Evolutionary conservation across 148 eudicot genomes (phyloP).

Genomic region (Polygonum maritimum): DNA sequence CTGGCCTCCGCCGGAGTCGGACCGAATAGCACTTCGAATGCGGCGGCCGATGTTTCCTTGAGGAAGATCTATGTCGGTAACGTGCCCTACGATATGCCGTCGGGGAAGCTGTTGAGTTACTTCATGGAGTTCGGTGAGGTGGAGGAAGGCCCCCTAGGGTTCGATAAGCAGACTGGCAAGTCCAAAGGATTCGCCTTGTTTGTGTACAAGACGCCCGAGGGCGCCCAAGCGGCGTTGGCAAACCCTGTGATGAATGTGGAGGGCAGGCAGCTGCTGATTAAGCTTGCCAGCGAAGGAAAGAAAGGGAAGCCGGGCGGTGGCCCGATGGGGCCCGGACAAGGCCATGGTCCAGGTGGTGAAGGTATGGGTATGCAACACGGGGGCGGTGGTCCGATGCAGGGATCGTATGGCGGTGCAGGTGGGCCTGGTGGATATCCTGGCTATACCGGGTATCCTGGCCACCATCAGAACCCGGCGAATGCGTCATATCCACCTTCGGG

Average conservation of each 20-base stretch:
- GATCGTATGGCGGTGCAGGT: constrained; percentile 15
- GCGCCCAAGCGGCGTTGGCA: constrained; percentile 40
- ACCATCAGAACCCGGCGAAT: constrained; percentile 26
- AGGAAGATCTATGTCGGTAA: constrained; percentile 70
- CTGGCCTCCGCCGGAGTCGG: constrained; percentile 45
- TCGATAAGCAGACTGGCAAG: constrained; percentile 72
- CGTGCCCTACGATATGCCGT: constrained; percentile 60
- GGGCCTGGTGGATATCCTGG: constrained; percentile 27
- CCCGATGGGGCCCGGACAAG: constrained; percentile 15
- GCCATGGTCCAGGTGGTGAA: constrained; percentile 12
- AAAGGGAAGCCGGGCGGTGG: constrained; percentile 33
- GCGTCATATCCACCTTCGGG: constrained; percentile 25
- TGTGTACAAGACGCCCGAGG: constrained; percentile 65
- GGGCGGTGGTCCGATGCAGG: constrained; percentile 25
- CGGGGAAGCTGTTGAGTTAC: constrained; percentile 40
- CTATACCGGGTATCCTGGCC: constrained; percentile 30
- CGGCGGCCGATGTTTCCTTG: constrained; percentile 24
- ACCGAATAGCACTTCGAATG: constrained; percentile 9
- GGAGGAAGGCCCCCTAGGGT: constrained; percentile 81
- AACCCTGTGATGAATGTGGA: constrained; percentile 58
- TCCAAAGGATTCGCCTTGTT: constrained; percentile 66
- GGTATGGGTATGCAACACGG: constrained; percentile 33
- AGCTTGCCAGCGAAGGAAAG: constrained; percentile 66
- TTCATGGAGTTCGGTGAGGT: constrained; percentile 57
- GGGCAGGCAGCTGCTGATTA: constrained; percentile 46